Conservation (phyloP, 805 yeast species). For the Zygotorulaspora chibaensis region DNA sequence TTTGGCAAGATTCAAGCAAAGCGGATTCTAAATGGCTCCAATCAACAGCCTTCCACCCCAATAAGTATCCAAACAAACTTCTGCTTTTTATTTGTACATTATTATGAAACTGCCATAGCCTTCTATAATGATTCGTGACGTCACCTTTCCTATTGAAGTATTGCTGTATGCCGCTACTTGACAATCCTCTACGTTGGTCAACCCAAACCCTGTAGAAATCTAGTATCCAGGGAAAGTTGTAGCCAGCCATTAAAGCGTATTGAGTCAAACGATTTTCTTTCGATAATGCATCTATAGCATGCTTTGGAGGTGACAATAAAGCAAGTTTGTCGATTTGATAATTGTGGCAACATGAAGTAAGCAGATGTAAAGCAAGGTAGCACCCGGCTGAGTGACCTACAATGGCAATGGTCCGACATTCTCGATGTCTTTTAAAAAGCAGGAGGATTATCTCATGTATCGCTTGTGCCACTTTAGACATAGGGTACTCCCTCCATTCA, state of each 20-base stretch:
- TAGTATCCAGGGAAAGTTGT: conserved; percentile 24
- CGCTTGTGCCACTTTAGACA: conserved; percentile 17
- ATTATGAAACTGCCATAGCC: conserved; percentile 29
- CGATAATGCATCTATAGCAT: conserved; percentile 17
- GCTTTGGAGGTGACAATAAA: conserved; percentile 48
- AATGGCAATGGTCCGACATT: conserved; percentile 3
- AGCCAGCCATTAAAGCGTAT: conserved; percentile 14
- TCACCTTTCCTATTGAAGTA: conserved; percentile 23
- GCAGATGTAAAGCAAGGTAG: conserved; percentile 47
- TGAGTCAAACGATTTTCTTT: conserved; percentile 15
- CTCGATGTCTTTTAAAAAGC: background rate
- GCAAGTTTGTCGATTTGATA: conserved; percentile 29
- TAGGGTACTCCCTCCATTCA: conserved; percentile 19
- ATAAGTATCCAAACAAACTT: conserved; percentile 27
- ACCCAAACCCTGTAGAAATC: conserved; percentile 28
- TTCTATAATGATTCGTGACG: conserved; percentile 17
- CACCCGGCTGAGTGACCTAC: conserved; percentile 78
- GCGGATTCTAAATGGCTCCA: conserved; percentile 14
- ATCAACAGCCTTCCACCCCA: conserved; percentile 31
- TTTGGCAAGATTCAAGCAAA: conserved; percentile 1
- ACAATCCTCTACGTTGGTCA: conserved; percentile 31
- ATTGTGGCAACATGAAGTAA: conserved; percentile 27
- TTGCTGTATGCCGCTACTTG: conserved; percentile 30
- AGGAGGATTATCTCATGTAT: conserved; percentile 4
- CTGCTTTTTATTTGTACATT: conserved; percentile 30